Base-by-base conservation (phyloP, 106 monocot species). In the Dendrobium officinale region DNA sequence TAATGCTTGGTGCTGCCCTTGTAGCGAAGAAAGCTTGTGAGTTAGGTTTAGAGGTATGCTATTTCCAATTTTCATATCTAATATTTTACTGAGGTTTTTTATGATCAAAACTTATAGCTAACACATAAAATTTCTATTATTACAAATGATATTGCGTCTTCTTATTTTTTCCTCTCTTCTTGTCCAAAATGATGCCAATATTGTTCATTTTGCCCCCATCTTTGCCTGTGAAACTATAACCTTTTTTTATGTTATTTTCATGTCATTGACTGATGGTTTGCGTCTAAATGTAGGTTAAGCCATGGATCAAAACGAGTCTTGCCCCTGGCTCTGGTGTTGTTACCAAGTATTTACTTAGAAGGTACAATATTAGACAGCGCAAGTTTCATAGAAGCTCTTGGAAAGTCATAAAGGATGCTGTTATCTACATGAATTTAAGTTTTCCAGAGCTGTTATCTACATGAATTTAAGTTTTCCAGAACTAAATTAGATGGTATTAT, bases 251-350 rank as follows among this genome's bases (percentile, higher is more conserved):
- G 43, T 42, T 15, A 10, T 41, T 27, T 76, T 49, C 40, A 2
- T 76, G 20, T 26, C 49, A 11, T 48, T 47, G 49, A 49, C 9
- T 76, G 45, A 76, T 76, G 9, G 42, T 48, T 76, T 47, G 49
- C 49, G 11, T 76, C 2, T 76, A 24, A 45, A 22, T 76, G 29
- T 84, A 93, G 93, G 89, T 93, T 47, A 91, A 88, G 77, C 89
- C 93, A 79, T 93, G 93, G 91, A 89, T 93, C 67, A 93, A 91
- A 45, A 93, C 93, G 17, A 93, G 93, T 76, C 89, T 93, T 61
- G 93, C 93, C 24, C 93, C 93, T 55, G 93, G 93, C 78, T 93
- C 93, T 59, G 91, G 93, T 70, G 93, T 93, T 82, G 91, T 91
- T 27, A 89, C 88, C 75, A 93, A 93, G 66, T 93, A 93, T 76